Base-by-base conservation (phyloP, 2,329 filamentous ascomycete genomes). In the Dactylonectria estremocensis region DNA sequence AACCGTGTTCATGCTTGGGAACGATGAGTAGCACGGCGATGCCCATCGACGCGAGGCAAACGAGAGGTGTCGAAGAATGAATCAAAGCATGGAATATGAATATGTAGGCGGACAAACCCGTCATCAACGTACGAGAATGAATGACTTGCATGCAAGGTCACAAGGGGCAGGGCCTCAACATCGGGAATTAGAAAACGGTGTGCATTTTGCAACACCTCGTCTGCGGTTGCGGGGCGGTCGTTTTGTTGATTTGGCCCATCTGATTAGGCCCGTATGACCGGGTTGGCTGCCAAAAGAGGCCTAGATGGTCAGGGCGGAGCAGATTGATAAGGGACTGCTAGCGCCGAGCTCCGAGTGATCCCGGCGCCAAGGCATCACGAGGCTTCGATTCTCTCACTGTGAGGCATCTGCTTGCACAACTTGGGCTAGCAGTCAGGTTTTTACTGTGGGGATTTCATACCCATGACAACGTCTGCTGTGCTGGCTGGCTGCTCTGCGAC, bases 301-400 rank as follows among this genome's bases (percentile, higher is more conserved):
- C 40, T 62, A 55, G 59, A 55, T 24, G 24, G n/a, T 35, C 13
- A 61, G 43, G 59, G 59, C 50, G 28, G 59, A 37, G 60, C 43
- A 40, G 60, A 62, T 62, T 62, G 59, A 62, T 62, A 55, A 55
- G 13, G 13, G 8, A n/a, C 45, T 62, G 18, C 50, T 37, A 40
- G 28, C 31, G 22, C 59, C 59, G 60, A 62, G 22, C 22, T 35
- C 59, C 59, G 60, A 62, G 22, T 14, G 40, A 31, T 31, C 60
- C 60, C 52, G 60, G 40, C 52, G 55, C 48, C 60, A 62, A 43
- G 60, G 40, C 52, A 62, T 54, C 60, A 62, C 60, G 60, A 37
- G 60, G 43, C 31, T 1, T 14, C 14, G n/a, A 43, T n/a, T 43
- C 40, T 43, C 40, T 43, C 40, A 43, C 40, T 43, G 40, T 43